Percentiles rank a stretch among this genome's conserved stretches.
phyloP scores from a whole-genome alignment of 805 yeast species.

The Kluyveromyces dobzhanskii region DNA sequence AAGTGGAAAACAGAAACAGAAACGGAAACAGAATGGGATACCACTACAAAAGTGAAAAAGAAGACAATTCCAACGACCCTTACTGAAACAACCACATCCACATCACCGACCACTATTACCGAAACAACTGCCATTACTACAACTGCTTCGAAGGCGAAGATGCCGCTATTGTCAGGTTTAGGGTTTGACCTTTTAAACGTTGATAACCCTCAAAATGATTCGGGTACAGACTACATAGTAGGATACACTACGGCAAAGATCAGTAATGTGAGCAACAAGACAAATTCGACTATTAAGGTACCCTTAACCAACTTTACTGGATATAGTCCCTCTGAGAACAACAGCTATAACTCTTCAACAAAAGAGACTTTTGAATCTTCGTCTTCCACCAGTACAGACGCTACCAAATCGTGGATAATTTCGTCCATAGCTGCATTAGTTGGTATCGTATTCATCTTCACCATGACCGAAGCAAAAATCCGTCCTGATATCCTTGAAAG shows the following conservation, averaged over 20 bases:
- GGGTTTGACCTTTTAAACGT: conserved; percentile 2
- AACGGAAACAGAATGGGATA: conserved; percentile 17
- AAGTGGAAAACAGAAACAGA: conserved; percentile 7
- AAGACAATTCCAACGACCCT: conserved; percentile 9
- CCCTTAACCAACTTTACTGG: no score
- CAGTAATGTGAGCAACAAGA: neutral
- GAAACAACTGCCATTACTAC: conserved; percentile 10
- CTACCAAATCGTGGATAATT: conserved; percentile 3
- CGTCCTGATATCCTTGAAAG: neutral
- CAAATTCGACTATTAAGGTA: neutral
- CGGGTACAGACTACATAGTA: neutral
- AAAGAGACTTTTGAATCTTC: neutral
- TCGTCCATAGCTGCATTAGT: conserved; percentile 1
- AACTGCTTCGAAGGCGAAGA: conserved; percentile 5
- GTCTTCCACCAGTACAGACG: conserved; percentile 1
- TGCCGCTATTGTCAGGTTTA: neutral
- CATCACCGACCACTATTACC: conserved; percentile 8
- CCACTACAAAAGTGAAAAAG: conserved; percentile 14
- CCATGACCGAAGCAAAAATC: neutral
- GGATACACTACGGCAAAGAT: conserved; percentile 1
- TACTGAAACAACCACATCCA: conserved; percentile 7
- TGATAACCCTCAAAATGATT: neutral
- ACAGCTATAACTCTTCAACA: neutral
- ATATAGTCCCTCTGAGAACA: neutral
- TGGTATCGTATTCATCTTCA: neutral